These are phyloP conservation scores for Jacaranda mimosifolia DNA, from an alignment of 257 asterid genomes.

Conservation along the genomic window DNA sequence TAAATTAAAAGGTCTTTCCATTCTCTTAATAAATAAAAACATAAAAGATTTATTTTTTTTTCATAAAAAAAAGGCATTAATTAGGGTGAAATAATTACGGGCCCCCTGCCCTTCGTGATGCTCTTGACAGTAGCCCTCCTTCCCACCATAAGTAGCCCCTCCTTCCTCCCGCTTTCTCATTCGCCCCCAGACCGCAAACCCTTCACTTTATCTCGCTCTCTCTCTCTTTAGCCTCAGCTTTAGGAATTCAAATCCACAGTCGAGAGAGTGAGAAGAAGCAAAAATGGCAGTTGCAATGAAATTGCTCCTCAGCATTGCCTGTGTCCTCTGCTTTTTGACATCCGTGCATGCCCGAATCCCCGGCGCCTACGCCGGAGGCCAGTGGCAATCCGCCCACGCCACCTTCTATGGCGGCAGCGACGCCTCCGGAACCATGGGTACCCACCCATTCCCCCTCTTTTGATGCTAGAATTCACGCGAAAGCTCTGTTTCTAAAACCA, in stretches of 20 bases:
- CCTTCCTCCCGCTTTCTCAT: constrained; percentile 48
- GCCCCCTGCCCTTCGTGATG: constrained; percentile 32
- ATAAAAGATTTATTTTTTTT: neutral
- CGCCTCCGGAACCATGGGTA: constrained; percentile 98
- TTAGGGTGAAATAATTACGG: constrained; percentile 27
- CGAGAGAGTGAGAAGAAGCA: neutral
- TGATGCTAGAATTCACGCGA: neutral
- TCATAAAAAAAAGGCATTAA: constrained; percentile 46
- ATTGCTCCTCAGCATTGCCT: constrained; percentile 47
- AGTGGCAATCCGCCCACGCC: constrained; percentile 84
- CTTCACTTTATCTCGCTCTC: constrained; percentile 32
- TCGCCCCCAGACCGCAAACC: constrained; percentile 32
- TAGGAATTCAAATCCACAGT: neutral
- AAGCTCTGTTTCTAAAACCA: neutral
- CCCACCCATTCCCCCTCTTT: neutral
- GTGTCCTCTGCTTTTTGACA: constrained; percentile 47
- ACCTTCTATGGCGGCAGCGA: constrained; percentile 92
- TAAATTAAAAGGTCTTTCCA: no score
- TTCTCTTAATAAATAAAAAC: neutral
- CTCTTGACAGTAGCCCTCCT: constrained; percentile 35
- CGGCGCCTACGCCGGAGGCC: constrained; percentile 68
- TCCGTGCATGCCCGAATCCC: constrained; percentile 57
- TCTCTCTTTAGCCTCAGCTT: constrained; percentile 12
- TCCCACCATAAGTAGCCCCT: constrained; percentile 62
- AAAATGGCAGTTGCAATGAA: constrained; percentile 43